Percentiles rank a stretch among this genome's conserved stretches.
phyloP scores from a whole-genome alignment of 306 rosid genomes.

The Vigna radiata region DNA sequence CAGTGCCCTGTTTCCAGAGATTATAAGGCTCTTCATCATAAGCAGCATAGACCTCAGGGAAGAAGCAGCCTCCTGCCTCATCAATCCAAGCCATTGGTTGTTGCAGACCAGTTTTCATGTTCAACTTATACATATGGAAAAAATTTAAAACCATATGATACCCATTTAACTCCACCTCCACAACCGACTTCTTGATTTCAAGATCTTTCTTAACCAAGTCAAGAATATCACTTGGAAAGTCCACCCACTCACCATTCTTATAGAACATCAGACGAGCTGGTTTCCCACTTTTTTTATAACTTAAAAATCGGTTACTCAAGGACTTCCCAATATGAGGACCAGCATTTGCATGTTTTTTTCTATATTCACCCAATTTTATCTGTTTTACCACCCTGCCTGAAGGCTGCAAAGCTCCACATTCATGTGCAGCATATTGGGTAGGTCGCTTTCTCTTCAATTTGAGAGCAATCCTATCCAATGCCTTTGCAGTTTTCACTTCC shows the following conservation, averaged over 20 bases:
- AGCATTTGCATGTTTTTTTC: constrained; percentile 39
- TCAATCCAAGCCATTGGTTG: constrained; percentile 95
- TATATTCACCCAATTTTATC: constrained; percentile 53
- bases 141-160: constrained; percentile 68
- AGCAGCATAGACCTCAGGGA: constrained; percentile 68
- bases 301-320: constrained; percentile 59
- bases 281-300: constrained; percentile 66
- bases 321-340: constrained; percentile 50
- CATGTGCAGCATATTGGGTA: constrained; percentile 47
- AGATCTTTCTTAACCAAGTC: constrained; percentile 69
- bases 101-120: constrained; percentile 70
- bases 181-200: constrained; percentile 62
- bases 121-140: constrained; percentile 78
- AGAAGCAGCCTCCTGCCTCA: constrained; percentile 77
- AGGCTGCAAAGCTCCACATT: constrained; percentile 47
- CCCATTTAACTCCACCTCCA: constrained; percentile 71
- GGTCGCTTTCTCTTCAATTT: constrained; percentile 65
- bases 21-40: constrained; percentile 45
- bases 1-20: constrained; percentile 39
- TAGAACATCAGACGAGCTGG: constrained; percentile 79
- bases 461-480: constrained; percentile 61
- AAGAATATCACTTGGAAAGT: constrained; percentile 66
- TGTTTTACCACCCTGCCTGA: constrained; percentile 50
- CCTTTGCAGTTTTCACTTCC: constrained; percentile 66
- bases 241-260: constrained; percentile 70